phyloP scores from a whole-genome alignment of 2,329 filamentous ascomycete species.

The Cryoendolithus antarcticus region DNA sequence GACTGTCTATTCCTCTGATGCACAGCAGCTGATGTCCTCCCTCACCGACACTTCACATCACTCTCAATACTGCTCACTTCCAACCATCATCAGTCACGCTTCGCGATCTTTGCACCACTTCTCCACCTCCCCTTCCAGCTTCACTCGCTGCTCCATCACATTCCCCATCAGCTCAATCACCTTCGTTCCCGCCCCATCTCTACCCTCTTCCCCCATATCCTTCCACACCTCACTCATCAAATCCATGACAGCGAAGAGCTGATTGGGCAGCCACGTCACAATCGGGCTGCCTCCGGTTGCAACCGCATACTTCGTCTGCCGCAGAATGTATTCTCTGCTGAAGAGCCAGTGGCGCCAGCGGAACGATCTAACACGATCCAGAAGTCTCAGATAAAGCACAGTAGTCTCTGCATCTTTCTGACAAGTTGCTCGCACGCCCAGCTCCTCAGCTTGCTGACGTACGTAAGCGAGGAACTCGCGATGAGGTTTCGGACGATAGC shows the following conservation, averaged over 20 bases:
- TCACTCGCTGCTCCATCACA: conserved; percentile 51
- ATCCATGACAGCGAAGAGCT: conserved; percentile 60
- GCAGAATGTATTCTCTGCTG: conserved; percentile 71
- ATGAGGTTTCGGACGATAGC: conserved; percentile 82
- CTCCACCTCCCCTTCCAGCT: conserved; percentile 58
- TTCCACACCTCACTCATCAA: conserved; percentile 53
- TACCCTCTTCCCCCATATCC: conserved; percentile 14
- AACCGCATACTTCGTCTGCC: conserved; percentile 62
- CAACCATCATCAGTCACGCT: background rate
- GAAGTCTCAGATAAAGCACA: conserved; percentile 34
- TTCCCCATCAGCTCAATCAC: conserved; percentile 51
- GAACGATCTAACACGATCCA: conserved; percentile 70
- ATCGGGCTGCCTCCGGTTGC: conserved; percentile 73
- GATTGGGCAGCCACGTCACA: conserved; percentile 74
- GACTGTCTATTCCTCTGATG: too few species aligned
- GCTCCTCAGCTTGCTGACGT: conserved; percentile 35
- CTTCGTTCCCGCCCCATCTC: conserved; percentile 7
- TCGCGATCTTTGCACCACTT: conserved; percentile 46
- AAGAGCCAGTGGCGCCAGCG: conserved; percentile 80
- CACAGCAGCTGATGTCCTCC: too few species aligned
- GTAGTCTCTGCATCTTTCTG: conserved; percentile 21
- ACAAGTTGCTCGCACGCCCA: conserved; percentile 47
- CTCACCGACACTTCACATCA: too few species aligned
- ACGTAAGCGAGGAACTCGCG: conserved; percentile 72
- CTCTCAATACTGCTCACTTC: too few species aligned